Conservation (phyloP, 768 basidiomycete species). For the Phanerodontia chrysosporium region DNA sequence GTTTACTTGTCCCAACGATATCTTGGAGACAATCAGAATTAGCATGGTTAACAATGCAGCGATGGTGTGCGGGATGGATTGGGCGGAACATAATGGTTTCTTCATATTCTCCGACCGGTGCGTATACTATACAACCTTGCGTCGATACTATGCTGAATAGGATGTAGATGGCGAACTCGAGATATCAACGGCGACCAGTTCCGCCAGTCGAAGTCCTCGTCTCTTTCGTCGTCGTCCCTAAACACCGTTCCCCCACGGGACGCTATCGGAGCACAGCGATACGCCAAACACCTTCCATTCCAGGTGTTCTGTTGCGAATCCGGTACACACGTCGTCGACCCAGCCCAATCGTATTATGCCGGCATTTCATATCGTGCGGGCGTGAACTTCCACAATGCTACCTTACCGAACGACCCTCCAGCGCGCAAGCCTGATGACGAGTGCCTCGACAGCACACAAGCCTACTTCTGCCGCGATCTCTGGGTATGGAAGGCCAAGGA, state of each 20-base stretch:
- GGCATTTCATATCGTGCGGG: conserved; percentile 85
- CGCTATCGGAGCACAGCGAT: conserved; percentile 72
- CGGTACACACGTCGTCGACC: conserved; percentile 95
- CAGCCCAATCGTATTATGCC: conserved; percentile 91
- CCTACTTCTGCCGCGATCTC: conserved; percentile 96
- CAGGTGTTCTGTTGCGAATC: conserved; percentile 99
- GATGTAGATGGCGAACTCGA: conserved; percentile 85
- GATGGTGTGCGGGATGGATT: conserved; percentile 99
- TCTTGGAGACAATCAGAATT: conserved; percentile 91
- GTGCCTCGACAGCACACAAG: conserved; percentile 94
- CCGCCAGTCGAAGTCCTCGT: conserved; percentile 92
- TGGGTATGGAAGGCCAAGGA: conserved; percentile 89
- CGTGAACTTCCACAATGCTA: conserved; percentile 75
- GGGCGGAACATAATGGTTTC: conserved; percentile 96
- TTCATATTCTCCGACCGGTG: conserved; percentile 98
- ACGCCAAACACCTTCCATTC: conserved; percentile 90
- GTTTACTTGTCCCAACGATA: conserved; percentile 98
- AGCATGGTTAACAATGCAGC: conserved; percentile 89
- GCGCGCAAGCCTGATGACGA: conserved; percentile 72
- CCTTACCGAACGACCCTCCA: conserved; percentile 48
- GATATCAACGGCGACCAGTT: conserved; percentile 99
- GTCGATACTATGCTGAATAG: conserved; percentile 4
- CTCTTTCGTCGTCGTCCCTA: conserved; percentile 85
- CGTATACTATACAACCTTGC: conserved; percentile 22
- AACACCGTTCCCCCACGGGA: conserved; percentile 94